Conservation (phyloP, 768 basidiomycete genomes). For the Rhodotorula toruloides region DNA sequence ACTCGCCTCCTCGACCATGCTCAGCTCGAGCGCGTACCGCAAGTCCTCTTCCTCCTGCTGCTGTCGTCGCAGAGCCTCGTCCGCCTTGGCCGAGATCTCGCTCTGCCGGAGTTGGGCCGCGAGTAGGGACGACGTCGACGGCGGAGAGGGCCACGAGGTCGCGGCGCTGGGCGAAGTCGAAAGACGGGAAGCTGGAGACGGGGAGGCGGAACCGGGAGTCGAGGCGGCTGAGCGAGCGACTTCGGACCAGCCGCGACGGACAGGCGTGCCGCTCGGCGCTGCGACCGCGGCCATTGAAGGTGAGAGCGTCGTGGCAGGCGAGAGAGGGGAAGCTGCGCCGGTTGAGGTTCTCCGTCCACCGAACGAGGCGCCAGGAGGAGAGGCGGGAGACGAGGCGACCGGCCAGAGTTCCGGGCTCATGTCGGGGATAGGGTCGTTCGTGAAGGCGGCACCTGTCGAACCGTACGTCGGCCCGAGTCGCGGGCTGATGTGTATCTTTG, state of each 20-base stretch:
- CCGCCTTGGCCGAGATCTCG: neutral
- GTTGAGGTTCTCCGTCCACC: neutral
- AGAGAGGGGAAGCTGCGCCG: neutral
- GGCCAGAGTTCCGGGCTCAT: constrained; percentile 34
- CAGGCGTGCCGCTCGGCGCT: neutral
- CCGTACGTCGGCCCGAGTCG: constrained; percentile 34
- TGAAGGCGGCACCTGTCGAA: neutral
- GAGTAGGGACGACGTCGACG: constrained; percentile 11
- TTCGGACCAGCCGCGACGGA: constrained; percentile 11
- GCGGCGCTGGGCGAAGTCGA: neutral
- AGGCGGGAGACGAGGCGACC: neutral
- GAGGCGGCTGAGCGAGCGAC: neutral
- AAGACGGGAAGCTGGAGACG: neutral
- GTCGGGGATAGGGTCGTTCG: constrained; percentile 21
- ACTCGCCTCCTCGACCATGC: constrained; percentile 16
- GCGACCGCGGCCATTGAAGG: neutral
- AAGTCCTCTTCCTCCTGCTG: constrained; percentile 31
- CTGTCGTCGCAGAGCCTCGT: neutral
- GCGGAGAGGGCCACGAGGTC: neutral
- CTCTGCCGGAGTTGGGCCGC: constrained; percentile 12
- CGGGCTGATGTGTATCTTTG: constrained; percentile 30
- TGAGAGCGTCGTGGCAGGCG: neutral
- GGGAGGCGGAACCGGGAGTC: neutral
- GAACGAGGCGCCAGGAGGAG: neutral
- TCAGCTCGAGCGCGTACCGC: constrained; percentile 25